Evolutionary conservation across 768 basidiomycete genomes (phyloP).

Genomic region (Phaeolepiota aurea): DNA sequence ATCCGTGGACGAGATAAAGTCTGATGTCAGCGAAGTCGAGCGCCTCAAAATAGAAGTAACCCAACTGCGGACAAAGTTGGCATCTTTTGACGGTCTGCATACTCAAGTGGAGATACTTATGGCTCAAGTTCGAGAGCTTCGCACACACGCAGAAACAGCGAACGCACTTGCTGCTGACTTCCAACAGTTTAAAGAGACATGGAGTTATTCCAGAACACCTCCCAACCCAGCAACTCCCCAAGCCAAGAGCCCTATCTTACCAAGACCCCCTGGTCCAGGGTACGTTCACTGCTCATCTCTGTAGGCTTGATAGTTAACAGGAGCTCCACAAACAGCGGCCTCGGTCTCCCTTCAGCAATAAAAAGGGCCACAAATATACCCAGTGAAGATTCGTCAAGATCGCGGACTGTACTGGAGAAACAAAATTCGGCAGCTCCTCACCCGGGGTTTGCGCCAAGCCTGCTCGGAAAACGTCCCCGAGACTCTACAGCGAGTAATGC

Average conservation of each 20-base stretch:
- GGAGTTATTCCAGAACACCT: conserved; percentile 3
- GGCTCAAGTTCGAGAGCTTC: conserved; percentile 13
- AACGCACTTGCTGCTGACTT: conserved; percentile 10
- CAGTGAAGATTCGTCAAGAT: neutral
- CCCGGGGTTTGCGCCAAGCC: conserved; percentile 34
- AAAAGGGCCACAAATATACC: neutral
- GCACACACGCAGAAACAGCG: conserved; percentile 3
- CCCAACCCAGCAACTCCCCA: conserved; percentile 2
- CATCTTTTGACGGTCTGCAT: conserved; percentile 4
- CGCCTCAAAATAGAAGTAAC: conserved; percentile 22
- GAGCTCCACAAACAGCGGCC: neutral
- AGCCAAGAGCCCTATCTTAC: conserved; percentile 10
- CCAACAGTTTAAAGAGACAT: conserved; percentile 11
- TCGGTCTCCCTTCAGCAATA: neutral
- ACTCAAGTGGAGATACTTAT: conserved; percentile 15
- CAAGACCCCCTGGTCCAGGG: neutral
- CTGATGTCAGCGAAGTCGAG: conserved; percentile 31
- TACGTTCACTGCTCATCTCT: neutral
- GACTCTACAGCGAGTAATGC: conserved; percentile 38
- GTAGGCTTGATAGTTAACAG: neutral
- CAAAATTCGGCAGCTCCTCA: conserved; percentile 12
- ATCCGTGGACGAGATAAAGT: conserved; percentile 37
- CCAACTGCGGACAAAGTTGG: conserved; percentile 23
- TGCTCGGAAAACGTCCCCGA: conserved; percentile 62
- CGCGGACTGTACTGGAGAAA: conserved; percentile 1